Base-by-base conservation (phyloP, 352 stramenopile genomes). In the Globisporangium polare region DNA sequence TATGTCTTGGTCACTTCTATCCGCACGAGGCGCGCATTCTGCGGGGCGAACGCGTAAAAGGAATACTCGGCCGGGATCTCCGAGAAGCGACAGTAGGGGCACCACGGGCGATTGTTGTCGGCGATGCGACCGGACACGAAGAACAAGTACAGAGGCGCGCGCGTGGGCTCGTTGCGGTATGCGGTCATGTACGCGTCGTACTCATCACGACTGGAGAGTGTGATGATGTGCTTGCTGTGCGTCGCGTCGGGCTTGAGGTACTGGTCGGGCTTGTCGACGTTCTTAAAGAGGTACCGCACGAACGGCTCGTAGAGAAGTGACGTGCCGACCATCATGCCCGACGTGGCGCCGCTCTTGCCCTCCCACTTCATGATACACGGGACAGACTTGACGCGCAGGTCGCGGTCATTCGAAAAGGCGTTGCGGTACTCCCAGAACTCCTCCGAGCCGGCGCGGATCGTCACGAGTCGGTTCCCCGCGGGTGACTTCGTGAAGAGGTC, bases 81-180 rank as follows among this genome's bases (percentile, higher is more conserved):
- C 5, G 78, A 88, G 65, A 77, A 92, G 18, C 85, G 82, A 53
- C 85, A 94, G 69, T 90, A 94, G 17, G 80, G 78, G 69, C 85
- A 94, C 82, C 85, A 94, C 46, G 81, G 79, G 2, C 85, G 73
- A 43, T 91, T 83, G 64, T 94, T 94, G 50, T 74, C 63, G 24
- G 52, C 58, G 60, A 92, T 75, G 53, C 76, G 71, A 5, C 82
- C 85, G 0, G 82, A 90, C 0, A 94, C 71, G 60, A 94, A 91
- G 55, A 90, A 65, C 2, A 94, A 42, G 37, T 82, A 92, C 12
- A 81, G 54, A 18, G 79, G 81, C n/a, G 67, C 43, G 5, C 63
- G 67, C 1, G 72, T 66, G 33, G 73, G 62, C n/a, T 73, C 53
- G 6, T 64, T 50, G 24, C 77, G 68, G 52, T 84, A 86, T 15